Conservation (phyloP, 768 basidiomycete species). For the Pleurotus platypus region DNA sequence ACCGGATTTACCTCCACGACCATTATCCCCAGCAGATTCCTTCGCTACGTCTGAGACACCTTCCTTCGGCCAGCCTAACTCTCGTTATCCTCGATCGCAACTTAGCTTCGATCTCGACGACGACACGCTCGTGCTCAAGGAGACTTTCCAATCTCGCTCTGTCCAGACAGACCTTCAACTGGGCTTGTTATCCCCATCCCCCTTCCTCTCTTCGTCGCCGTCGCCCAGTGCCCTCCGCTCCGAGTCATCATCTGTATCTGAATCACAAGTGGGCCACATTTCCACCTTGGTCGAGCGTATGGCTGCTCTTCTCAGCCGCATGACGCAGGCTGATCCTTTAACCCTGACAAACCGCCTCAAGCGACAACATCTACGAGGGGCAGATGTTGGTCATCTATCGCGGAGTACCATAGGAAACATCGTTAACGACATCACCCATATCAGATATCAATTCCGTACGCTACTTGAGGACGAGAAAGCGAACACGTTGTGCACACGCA, state of each 20-base stretch:
- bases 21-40: constrained; percentile 37
- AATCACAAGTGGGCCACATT: constrained; percentile 48
- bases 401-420: constrained; percentile 76
- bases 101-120: constrained; percentile 44
- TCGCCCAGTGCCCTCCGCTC: constrained; percentile 62
- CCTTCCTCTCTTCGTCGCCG: constrained; percentile 31
- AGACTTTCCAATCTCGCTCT: constrained; percentile 55
- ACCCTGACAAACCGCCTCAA: constrained; percentile 88
- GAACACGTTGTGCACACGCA: constrained; percentile 60
- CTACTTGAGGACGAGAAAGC: constrained; percentile 74
- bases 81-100: constrained; percentile 26
- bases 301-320: constrained; percentile 45
- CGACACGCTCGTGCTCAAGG: constrained; percentile 34
- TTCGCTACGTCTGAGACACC: constrained; percentile 28
- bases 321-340: constrained; percentile 78
- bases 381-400: constrained; percentile 85
- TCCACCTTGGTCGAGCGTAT: constrained; percentile 62
- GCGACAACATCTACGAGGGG: constrained; percentile 82
- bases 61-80: constrained; percentile 22
- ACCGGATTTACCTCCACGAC: constrained; percentile 41
- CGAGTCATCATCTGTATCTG: constrained; percentile 69
- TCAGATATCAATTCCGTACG: constrained; percentile 73
- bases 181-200: constrained; percentile 27
- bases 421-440: constrained; percentile 59
- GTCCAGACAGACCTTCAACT: constrained; percentile 62